A percentile compares a stretch with the other conserved stretches of the same genome.
Evolutionary conservation across 73 alveolate genomes (phyloP).

Genomic region (Tetrahymena malaccensis): DNA sequence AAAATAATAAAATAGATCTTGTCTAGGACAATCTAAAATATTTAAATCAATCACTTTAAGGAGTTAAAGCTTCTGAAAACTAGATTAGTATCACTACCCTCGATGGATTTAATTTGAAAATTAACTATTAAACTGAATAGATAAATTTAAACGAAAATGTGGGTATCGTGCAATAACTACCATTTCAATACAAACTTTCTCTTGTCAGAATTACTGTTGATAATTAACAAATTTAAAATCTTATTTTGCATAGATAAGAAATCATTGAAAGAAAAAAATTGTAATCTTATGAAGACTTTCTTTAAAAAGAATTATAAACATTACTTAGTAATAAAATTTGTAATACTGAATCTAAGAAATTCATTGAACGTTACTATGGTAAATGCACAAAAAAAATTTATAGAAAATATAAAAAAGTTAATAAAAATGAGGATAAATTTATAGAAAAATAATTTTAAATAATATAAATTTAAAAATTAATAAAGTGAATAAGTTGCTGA

Average conservation of each 20-base stretch:
- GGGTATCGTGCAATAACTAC: neutral
- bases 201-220: neutral
- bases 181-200: neutral
- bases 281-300: neutral
- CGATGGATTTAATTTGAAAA: neutral
- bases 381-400: too few relatives aligned
- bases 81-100: neutral
- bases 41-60: too few relatives aligned
- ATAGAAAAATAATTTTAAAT: too few relatives aligned
- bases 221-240: neutral
- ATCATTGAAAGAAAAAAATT: too few relatives aligned
- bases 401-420: too few relatives aligned
- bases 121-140: neutral
- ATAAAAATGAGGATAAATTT: too few relatives aligned
- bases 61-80: too few relatives aligned
- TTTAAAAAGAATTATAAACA: neutral
- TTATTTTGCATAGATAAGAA: neutral
- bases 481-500: too few relatives aligned
- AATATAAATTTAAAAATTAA: too few relatives aligned
- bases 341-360: neutral
- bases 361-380: too few relatives aligned
- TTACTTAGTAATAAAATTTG: too few relatives aligned
- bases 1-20: neutral
- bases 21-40: neutral
- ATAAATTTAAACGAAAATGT: neutral